Evolutionary conservation across 257 asterid genomes (phyloP).

Genomic region (Solanum rostratum): DNA sequence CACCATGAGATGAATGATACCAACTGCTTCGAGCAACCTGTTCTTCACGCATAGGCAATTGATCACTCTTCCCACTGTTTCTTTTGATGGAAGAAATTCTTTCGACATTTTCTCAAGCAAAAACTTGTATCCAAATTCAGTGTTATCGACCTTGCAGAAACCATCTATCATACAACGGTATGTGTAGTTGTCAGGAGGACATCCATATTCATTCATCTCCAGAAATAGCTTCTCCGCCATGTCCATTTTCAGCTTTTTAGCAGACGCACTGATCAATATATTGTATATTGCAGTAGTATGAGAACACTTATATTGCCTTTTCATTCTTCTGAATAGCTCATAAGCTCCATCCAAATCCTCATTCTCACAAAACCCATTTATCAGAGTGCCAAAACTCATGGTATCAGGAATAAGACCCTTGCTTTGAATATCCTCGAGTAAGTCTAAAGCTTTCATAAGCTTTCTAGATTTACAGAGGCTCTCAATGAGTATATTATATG

Average conservation of each 20-base stretch:
- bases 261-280: slow-evolving; percentile 56
- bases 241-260: slow-evolving; percentile 49
- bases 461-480: slow-evolving; percentile 67
- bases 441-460: slow-evolving; percentile 35
- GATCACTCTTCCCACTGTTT: slow-evolving; percentile 64
- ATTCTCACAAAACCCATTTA: slow-evolving; percentile 59
- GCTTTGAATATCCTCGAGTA: slow-evolving; percentile 56
- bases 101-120: slow-evolving; percentile 39
- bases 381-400: slow-evolving; percentile 66
- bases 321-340: slow-evolving; percentile 49
- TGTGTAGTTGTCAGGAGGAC: slow-evolving; percentile 53
- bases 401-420: slow-evolving; percentile 53
- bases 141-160: slow-evolving; percentile 61
- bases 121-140: slow-evolving; percentile 43
- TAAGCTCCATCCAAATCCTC: slow-evolving; percentile 61
- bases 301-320: slow-evolving; percentile 30
- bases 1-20: slow-evolving; percentile 61
- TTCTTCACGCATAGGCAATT: slow-evolving; percentile 66
- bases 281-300: slow-evolving; percentile 60
- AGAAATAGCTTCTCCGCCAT: slow-evolving; percentile 41
- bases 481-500: slow-evolving; percentile 76
- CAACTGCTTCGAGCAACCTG: slow-evolving; percentile 58
- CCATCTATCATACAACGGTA: slow-evolving; percentile 75
- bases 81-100: slow-evolving; percentile 49
- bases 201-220: slow-evolving; percentile 43